Conservation (phyloP, 2,329 filamentous ascomycete species). For the Lachnellula cervina region DNA sequence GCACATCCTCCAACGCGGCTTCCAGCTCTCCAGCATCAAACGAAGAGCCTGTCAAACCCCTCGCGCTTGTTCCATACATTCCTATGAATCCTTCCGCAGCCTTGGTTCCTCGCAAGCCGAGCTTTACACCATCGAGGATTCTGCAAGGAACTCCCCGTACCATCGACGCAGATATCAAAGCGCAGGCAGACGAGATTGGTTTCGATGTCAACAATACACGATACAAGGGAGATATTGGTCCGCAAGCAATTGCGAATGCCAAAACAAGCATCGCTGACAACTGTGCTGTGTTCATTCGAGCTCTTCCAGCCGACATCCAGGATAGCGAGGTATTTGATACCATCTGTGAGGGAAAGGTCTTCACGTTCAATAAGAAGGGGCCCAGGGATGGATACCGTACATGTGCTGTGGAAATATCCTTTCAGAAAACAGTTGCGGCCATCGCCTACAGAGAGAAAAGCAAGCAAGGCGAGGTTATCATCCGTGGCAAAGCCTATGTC, state of each 20-base stretch:
- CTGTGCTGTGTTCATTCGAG: not conserved
- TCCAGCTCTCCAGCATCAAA: no score
- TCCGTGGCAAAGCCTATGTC: not conserved
- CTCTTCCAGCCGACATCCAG: not conserved
- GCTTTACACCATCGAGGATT: no score
- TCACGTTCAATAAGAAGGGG: constrained; percentile 2
- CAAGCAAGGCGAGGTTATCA: not conserved
- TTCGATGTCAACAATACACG: no score
- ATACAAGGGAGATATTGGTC: not conserved
- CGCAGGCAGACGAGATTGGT: no score
- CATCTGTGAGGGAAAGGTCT: constrained; percentile 12
- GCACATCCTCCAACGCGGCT: no score
- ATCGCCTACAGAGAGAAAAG: not conserved
- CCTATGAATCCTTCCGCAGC: no score
- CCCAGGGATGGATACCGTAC: not conserved
- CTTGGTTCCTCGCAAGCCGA: no score
- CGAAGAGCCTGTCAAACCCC: no score
- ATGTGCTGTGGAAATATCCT: constrained; percentile 9
- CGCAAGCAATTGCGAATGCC: not conserved
- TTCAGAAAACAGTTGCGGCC: constrained; percentile 8
- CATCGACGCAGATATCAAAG: no score
- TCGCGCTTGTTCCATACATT: no score
- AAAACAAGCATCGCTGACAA: not conserved
- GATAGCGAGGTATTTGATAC: not conserved
- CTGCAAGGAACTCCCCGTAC: no score